Conservation (phyloP, 2,329 filamentous ascomycete genomes). For the Monosporascus sp. region DNA sequence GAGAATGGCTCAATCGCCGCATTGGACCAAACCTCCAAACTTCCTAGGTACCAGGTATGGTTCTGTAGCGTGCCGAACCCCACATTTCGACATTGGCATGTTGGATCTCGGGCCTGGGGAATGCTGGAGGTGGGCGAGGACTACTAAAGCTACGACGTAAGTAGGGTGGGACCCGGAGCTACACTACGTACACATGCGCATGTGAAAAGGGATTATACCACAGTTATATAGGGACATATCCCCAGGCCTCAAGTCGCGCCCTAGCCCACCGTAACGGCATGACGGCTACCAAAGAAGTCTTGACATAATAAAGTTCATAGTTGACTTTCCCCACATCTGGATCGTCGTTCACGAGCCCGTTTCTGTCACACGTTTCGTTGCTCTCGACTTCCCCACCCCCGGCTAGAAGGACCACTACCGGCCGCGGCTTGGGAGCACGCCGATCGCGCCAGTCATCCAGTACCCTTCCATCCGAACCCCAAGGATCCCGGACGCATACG, state of each 20-base stretch:
- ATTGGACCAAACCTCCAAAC: too few species aligned
- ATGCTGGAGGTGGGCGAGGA: not conserved
- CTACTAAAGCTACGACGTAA: too few species aligned
- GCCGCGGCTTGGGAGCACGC: constrained; percentile 2
- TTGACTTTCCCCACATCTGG: not conserved
- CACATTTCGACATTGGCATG: constrained; percentile 2
- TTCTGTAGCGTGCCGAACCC: constrained; percentile 16
- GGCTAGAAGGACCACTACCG: not conserved
- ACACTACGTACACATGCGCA: too few species aligned
- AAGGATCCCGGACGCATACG: constrained; percentile 3
- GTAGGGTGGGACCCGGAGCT: too few species aligned
- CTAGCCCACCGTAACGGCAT: too few species aligned
- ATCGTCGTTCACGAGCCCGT: not conserved
- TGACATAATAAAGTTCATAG: not conserved
- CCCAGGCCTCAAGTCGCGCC: not conserved
- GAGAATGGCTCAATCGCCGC: not conserved
- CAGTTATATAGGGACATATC: not conserved
- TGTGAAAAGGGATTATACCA: not conserved
- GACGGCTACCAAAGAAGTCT: not conserved
- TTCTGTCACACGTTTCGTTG: not conserved
- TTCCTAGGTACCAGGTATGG: not conserved
- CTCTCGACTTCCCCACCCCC: not conserved
- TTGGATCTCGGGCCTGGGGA: not conserved
- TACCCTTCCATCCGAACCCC: constrained; percentile 24
- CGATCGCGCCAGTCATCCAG: constrained; percentile 20